Base-by-base conservation (phyloP, 306 rosid species). In the Lathyrus tuberosus region DNA sequence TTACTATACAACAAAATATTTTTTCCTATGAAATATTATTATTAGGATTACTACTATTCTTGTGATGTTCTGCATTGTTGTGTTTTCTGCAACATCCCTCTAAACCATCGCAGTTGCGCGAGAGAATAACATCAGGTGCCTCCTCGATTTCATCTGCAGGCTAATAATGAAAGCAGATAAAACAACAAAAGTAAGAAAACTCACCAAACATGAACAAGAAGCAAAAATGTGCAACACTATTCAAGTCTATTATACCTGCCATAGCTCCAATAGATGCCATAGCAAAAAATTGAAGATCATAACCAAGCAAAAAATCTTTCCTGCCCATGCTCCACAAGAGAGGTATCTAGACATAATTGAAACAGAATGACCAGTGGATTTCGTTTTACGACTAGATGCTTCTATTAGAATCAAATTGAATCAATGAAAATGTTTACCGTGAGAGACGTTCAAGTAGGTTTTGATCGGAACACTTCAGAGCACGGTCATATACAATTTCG, bases 251-350 rank as follows among this genome's bases (percentile, higher is more conserved):
- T 48, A 26, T 80, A 92, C 95, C 88, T 88, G 82, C 89, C 84
- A 92, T 16, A 85, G 56, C 69, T 92, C 86, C 84, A 89, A 65
- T 47, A 89, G 75, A 76, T 78, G 85, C 96, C 92, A 89, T 24
- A 92, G 30, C 76, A 87, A 54, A 77, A 83, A 92, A 67, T 86
- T 91, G 51, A 84, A 70, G 64, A 90, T 78, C 98, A 93, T 87
- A 73, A 85, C 96, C 82, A 93, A 74, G 86, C 91, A 86, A 81
- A 90, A 90, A 52, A 90, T 84, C 81, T 93, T 90, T 58, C 97
- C 97, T 6, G 92, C 98, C 91, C 96, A 93, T 31, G 94, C 67
- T 76, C 98, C 98, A 71, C 96, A 88, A 1, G 82, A 81, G 70
- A 88, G 98, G 78, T 86, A 84, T 66, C 98, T 93, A 73, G 83